These are phyloP conservation scores for Aspergillus heteromorphus DNA, from an alignment of 495 filamentous ascomycete species.

Conservation along the genomic window DNA sequence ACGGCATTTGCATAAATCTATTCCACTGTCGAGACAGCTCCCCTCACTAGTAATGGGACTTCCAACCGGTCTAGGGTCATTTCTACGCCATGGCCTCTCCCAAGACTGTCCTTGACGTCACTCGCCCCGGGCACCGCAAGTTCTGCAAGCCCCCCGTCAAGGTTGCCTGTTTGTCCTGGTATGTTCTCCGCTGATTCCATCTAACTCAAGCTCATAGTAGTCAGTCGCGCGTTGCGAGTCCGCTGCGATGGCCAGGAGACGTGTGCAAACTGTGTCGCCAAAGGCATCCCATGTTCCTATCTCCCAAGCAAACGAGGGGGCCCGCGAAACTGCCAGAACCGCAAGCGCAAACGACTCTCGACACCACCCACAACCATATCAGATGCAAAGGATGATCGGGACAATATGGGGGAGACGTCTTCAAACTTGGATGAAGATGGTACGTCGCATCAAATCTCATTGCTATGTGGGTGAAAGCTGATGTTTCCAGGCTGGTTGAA, in stretches of 20 bases:
- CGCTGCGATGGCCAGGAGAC: constrained; percentile 41
- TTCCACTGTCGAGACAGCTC: no score
- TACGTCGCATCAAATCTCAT: no score
- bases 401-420: background rate
- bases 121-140: constrained; percentile 3
- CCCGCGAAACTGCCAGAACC: constrained; percentile 18
- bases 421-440: background rate
- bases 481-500: constrained; percentile 6
- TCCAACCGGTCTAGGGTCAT: no score
- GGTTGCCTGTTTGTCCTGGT: constrained; percentile 47
- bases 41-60: no score
- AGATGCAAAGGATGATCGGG: background rate
- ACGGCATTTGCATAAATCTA: no score
- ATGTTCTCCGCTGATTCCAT: constrained; percentile 14
- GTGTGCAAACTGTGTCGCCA: constrained; percentile 37
- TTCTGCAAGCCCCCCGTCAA: constrained; percentile 38
- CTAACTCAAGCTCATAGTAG: background rate
- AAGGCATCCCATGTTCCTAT: constrained; percentile 37
- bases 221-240: constrained; percentile 38
- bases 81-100: background rate
- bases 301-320: constrained; percentile 41
- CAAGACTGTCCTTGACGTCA: background rate
- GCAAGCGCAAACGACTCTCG: constrained; percentile 2
- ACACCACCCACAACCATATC: background rate
- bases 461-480: background rate